Base-by-base conservation (phyloP, 2,329 filamentous ascomycete species). In the Exophiala bonariae region DNA sequence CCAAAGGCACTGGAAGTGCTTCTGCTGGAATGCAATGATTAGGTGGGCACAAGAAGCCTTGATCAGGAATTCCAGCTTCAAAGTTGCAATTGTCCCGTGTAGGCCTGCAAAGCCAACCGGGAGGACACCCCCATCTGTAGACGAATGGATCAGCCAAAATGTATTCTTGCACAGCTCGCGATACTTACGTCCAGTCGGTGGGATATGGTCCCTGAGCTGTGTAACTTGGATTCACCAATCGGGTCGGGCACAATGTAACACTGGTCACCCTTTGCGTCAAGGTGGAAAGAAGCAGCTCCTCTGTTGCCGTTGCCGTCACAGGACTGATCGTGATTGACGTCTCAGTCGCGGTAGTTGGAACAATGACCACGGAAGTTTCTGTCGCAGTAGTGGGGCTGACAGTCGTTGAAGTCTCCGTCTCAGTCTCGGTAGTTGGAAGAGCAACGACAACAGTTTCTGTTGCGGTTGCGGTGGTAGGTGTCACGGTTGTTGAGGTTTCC, bases 41-140 rank as follows among this genome's bases (percentile, higher is more conserved):
- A 1, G 68, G 66, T 8, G 61, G 60, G 46, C 72, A 75, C 6
- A 63, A 49, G 51, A 68, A 75, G 38, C 63, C 57, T 16, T 49
- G 49, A 1, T 63, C 60, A 5, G 71, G 72, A n/a, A 67, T 64
- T 17, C 68, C 67, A 4, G 63, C 60, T 55, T 65, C 71, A 23
- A 73, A 52, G 28, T 65, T 66, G 51, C 72, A 75, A n/a, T 60
- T 52, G 2, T 60, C 59, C 37, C 63, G 67, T 3, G 59, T 59
- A 11, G 70, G 70, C 39, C 60, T 64, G 41, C 72, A 75, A 14
- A 74, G 58, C 36, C 58, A 69, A 13, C 70, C 70, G 11, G 72
- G 71, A 28, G 66, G 61, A 47, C 72, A 75, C 32, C 72, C 72
- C 68, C 69, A 73, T 9, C 65, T 65, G 22, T 65, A 64, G 6